Evolutionary conservation across 2,329 filamentous ascomycete genomes (phyloP), one percentile per base, ranked within the genome.

Genomic region (Diaporthe eres): DNA sequence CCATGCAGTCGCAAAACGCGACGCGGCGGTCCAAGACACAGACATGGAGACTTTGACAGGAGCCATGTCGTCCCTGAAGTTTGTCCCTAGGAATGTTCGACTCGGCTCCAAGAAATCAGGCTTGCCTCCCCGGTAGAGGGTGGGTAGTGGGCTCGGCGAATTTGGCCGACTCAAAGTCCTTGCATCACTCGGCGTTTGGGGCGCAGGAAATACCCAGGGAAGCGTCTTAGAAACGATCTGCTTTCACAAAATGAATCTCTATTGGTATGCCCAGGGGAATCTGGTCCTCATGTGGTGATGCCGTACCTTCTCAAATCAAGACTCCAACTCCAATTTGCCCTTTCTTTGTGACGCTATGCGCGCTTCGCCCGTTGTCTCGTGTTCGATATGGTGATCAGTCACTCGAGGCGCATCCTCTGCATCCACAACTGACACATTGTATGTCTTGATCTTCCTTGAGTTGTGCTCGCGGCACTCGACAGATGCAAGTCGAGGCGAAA

Each of bases 371-470:
- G 13, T 72, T 44, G 28, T 53, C 55, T 72, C 44, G 37, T 47
- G 15, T 37, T 67, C 42, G 51, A 37, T 28, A 15, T 19, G n/a
- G 34, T 44, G 19, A 77, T 84, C 83, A 98, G 83, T 98, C 96
- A 81, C 92, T 94, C 63, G 95, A 98, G 22, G 94, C 91, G 84
- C 96, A 98, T 0, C 96, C 96, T 81, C 94, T 90, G 84, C 97
- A 99, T 12, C 97, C 97, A 84, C 97, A 99, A 85, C 91, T 98
- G 71, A 98, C 95, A 82, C 97, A 99, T 84, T 98, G 94, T 44
- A 98, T 93, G 51, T 94, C 94, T 83, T 97, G 94, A 57, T 95
- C 93, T 81, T 98, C 95, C 85, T 98, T 98, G 82, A 99, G 86
- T 84, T 97, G 92, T 44, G 95, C 93, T 82, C 94, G 93, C 1